Conservation (phyloP, 345 rosid genomes). For the Sapria himalayana region DNA sequence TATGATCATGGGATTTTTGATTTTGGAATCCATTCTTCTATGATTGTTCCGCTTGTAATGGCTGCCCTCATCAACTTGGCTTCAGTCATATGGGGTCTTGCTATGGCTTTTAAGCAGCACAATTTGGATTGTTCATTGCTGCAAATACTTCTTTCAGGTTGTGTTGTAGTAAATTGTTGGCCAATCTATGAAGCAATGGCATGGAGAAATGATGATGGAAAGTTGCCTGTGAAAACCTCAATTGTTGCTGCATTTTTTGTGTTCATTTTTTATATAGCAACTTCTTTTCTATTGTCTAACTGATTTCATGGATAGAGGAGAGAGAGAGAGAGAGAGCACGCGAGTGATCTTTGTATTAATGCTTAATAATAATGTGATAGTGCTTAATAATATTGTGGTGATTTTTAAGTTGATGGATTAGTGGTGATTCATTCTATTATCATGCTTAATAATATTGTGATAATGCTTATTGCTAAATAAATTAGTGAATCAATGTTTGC, state of each 20-base stretch:
- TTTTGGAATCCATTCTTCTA: constrained; percentile 31
- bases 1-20: constrained; percentile 37
- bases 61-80: constrained; percentile 32
- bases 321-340: too few relatives aligned
- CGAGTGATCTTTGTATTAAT: too few relatives aligned
- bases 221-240: constrained; percentile 16
- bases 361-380: too few relatives aligned
- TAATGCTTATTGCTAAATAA: too few relatives aligned
- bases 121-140: constrained; percentile 11
- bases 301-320: too few relatives aligned
- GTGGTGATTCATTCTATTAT: too few relatives aligned
- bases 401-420: too few relatives aligned
- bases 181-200: constrained; percentile 45
- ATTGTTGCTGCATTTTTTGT: constrained; percentile 13
- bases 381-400: too few relatives aligned
- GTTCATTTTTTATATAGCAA: constrained; percentile 8
- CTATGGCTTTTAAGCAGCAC: neutral
- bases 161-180: constrained; percentile 23
- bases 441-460: too few relatives aligned
- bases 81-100: constrained; percentile 17
- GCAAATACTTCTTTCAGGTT: constrained; percentile 25
- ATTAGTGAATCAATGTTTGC: too few relatives aligned
- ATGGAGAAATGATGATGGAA: constrained; percentile 38
- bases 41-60: constrained; percentile 24
- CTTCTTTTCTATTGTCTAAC: constrained; percentile 16